Percentiles rank a stretch among this genome's conserved stretches.
phyloP scores from a whole-genome alignment of 2,329 filamentous ascomycete genomes.

The Alternaria brassicicola region DNA sequence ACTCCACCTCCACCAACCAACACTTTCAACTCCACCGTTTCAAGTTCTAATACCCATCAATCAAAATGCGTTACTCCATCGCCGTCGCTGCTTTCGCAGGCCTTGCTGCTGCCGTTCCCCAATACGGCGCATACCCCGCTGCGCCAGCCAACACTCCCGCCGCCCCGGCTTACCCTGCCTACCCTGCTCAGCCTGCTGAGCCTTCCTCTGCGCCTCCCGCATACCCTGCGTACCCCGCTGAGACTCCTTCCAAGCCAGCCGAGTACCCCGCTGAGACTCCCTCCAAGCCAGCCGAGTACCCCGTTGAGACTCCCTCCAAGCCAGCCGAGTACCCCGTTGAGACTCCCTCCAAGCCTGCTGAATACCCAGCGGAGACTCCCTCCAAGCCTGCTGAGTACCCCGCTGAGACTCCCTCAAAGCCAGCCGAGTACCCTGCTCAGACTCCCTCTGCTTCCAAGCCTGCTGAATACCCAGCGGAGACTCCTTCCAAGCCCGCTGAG shows the following conservation, averaged over 20 bases:
- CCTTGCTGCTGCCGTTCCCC: conserved; percentile 40
- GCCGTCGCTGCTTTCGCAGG: conserved; percentile 42
- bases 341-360: conserved; percentile 1
- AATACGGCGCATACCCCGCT: conserved; percentile 29
- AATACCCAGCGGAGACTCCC: conserved; percentile 6
- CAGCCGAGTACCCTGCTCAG: conserved; percentile 11
- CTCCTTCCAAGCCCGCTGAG: conserved; percentile 11
- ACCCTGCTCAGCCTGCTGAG: conserved; percentile 8
- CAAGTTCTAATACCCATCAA: conserved; percentile 41
- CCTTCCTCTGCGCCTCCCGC: conserved; percentile 9
- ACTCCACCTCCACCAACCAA: conserved; percentile 9
- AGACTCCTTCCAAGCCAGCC: conserved; percentile 11
- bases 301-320: conserved; percentile 1
- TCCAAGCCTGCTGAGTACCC: conserved; percentile 8
- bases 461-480: conserved; percentile 1
- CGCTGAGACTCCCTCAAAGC: conserved; percentile 3
- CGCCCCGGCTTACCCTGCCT: conserved; percentile 25
- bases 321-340: conserved; percentile 12
- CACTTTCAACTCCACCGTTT: conserved; percentile 26
- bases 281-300: conserved; percentile 18
- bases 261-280: neutral
- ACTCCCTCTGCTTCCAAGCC: conserved; percentile 10
- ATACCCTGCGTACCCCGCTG: conserved; percentile 19
- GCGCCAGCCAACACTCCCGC: conserved; percentile 15
- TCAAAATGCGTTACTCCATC: conserved; percentile 50